Evolutionary conservation across 2,329 filamentous ascomycete genomes (phyloP).

Genomic region (Fonsecaea multimorphosa): DNA sequence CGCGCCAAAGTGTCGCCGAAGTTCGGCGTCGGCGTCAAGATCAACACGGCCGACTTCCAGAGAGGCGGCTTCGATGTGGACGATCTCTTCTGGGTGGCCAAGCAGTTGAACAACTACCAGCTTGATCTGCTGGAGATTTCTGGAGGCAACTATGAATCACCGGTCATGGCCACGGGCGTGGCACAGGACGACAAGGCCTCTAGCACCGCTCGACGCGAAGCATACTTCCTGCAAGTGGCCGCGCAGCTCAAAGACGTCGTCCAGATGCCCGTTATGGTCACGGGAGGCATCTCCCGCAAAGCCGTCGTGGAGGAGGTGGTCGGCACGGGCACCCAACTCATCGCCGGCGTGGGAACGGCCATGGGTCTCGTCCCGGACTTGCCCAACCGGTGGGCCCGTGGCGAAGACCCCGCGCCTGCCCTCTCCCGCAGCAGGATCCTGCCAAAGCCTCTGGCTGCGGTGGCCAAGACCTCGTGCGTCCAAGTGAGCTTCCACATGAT

Average conservation of each 20-base stretch:
- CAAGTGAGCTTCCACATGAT: not conserved
- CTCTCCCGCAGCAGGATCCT: not conserved
- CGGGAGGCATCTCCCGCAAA: not conserved
- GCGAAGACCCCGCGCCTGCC: not conserved
- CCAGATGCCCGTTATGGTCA: not conserved
- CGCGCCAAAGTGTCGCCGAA: constrained; percentile 64
- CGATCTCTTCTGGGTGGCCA: not conserved
- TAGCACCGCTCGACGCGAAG: not conserved
- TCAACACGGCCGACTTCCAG: not conserved
- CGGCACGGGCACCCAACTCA: not conserved
- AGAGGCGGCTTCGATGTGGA: not conserved
- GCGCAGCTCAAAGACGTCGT: not conserved
- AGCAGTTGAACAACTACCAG: not conserved
- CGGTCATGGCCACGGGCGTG: not conserved
- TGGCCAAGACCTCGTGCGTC: not conserved
- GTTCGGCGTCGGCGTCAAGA: not conserved
- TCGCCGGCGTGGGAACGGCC: not conserved
- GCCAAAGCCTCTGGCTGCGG: not conserved
- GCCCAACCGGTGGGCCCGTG: not conserved
- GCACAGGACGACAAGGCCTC: not conserved
- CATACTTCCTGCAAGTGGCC: not conserved
- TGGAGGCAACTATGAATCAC: not conserved
- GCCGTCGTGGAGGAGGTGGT: not conserved
- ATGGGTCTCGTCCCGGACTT: not conserved
- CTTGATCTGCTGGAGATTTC: not conserved